phyloP scores from a whole-genome alignment of 495 filamentous ascomycete species.

The Hyphodiscus hymeniophilus region DNA sequence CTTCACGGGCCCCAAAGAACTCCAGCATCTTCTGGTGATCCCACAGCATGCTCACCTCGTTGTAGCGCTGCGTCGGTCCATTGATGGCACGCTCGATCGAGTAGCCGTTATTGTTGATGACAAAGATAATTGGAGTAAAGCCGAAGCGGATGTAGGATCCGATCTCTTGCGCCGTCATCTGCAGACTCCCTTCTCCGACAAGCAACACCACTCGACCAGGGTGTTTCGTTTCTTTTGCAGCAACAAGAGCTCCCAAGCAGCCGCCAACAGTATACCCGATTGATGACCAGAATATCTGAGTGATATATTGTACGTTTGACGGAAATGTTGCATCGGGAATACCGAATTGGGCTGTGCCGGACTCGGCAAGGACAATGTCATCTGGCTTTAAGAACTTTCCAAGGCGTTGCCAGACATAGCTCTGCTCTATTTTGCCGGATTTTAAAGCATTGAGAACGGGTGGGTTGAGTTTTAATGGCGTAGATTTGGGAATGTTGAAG shows the following conservation, averaged over 20 bases:
- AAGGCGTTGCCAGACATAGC: background rate
- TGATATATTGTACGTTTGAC: constrained; percentile 21
- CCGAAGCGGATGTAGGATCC: background rate
- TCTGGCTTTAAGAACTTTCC: background rate
- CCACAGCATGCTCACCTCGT: constrained; percentile 38
- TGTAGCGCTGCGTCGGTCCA: constrained; percentile 38
- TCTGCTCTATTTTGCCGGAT: constrained; percentile 1
- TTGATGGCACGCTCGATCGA: constrained; percentile 44
- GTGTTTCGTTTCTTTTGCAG: constrained; percentile 22
- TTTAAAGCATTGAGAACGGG: background rate
- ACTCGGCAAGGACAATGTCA: background rate
- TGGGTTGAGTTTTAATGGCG: background rate
- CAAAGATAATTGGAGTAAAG: constrained; percentile 24
- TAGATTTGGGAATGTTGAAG: constrained; percentile 1
- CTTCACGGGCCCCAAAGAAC: constrained; percentile 24
- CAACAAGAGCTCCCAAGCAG: constrained; percentile 28
- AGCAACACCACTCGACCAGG: constrained; percentile 28
- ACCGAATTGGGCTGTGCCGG: constrained; percentile 26
- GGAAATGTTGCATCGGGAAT: constrained; percentile 26
- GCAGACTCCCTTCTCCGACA: constrained; percentile 34
- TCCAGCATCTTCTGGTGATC: constrained; percentile 32
- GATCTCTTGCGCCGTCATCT: constrained; percentile 31
- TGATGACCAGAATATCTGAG: constrained; percentile 30
- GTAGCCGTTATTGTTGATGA: constrained; percentile 44
- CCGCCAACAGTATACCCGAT: constrained; percentile 35